A percentile compares a stretch with the other conserved stretches of the same genome.
These are phyloP conservation scores for Pyricularia sp. DNA, from an alignment of 2,329 filamentous ascomycete genomes.

Conservation along the genomic window DNA sequence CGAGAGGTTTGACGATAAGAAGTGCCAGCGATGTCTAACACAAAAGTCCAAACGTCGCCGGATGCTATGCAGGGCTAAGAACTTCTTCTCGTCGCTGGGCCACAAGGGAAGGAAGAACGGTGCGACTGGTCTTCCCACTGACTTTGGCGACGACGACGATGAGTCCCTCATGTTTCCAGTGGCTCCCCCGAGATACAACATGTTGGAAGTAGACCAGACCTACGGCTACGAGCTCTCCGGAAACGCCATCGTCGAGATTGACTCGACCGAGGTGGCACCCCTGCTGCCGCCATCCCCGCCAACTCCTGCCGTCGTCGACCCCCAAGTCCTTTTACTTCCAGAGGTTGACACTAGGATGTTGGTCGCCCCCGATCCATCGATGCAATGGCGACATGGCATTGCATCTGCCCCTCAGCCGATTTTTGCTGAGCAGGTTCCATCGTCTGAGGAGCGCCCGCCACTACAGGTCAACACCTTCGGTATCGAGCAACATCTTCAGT, in stretches of 20 bases:
- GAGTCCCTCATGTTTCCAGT: conserved; percentile 13
- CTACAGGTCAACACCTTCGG: conserved; percentile 29
- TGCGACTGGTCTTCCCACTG: conserved; percentile 2
- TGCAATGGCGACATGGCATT: conserved; percentile 18
- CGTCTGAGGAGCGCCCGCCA: conserved; percentile 17
- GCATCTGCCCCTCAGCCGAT: neutral
- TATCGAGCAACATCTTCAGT: conserved; percentile 20
- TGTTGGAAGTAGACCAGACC: conserved; percentile 21
- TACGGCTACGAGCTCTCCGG: conserved; percentile 34
- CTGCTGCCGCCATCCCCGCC: conserved; percentile 7
- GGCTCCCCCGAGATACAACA: conserved; percentile 39
- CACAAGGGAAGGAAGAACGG: conserved; percentile 31
- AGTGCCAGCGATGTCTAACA: conserved; percentile 33
- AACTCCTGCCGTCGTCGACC: conserved; percentile 16
- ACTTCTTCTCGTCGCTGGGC: conserved; percentile 43
- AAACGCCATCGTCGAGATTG: conserved; percentile 43
- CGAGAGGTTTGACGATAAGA: conserved; percentile 42
- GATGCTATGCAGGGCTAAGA: conserved; percentile 43
- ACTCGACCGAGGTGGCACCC: conserved; percentile 32
- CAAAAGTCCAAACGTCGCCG: conserved; percentile 41
- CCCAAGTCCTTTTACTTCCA: conserved; percentile 18
- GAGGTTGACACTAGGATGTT: conserved; percentile 21
- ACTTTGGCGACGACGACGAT: conserved; percentile 5
- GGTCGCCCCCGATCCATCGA: conserved; percentile 11
- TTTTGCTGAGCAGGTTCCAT: neutral